These are phyloP conservation scores for Nakazawaea peltata DNA, from an alignment of 805 yeast species.

Conservation along the genomic window DNA sequence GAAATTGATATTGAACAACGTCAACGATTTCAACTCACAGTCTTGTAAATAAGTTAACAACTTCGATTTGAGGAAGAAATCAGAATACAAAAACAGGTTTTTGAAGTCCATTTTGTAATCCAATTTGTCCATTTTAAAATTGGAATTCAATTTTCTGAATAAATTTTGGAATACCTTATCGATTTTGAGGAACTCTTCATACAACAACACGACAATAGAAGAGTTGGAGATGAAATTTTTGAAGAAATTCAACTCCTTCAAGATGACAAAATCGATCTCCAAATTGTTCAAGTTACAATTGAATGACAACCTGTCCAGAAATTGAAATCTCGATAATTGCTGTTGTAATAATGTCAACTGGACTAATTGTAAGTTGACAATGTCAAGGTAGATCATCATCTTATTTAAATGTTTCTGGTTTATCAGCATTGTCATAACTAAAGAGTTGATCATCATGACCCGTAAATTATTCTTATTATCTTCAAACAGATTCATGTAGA, in stretches of 20 bases:
- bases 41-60: too few relatives aligned
- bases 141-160: conserved; percentile 3
- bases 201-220: conserved; percentile 3
- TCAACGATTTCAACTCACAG: background rate
- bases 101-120: conserved; percentile 1
- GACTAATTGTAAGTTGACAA: conserved; percentile 1
- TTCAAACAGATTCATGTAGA: background rate
- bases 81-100: background rate
- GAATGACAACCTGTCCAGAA: background rate
- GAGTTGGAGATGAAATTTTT: conserved; percentile 8
- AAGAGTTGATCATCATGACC: conserved; percentile 7
- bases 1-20: conserved; percentile 4
- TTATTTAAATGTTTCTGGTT: background rate
- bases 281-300: conserved; percentile 4
- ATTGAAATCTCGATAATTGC: conserved; percentile 2
- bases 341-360: conserved; percentile 3
- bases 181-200: conserved; percentile 4
- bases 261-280: conserved; percentile 4
- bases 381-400: conserved; percentile 4
- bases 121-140: conserved; percentile 1
- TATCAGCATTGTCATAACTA: conserved; percentile 1
- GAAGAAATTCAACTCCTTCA: conserved; percentile 8
- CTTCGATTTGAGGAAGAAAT: conserved; percentile 4
- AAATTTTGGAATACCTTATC: background rate
- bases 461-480: conserved; percentile 8